Conservation (phyloP, 805 yeast species). For the Kuraishia piskuri region DNA sequence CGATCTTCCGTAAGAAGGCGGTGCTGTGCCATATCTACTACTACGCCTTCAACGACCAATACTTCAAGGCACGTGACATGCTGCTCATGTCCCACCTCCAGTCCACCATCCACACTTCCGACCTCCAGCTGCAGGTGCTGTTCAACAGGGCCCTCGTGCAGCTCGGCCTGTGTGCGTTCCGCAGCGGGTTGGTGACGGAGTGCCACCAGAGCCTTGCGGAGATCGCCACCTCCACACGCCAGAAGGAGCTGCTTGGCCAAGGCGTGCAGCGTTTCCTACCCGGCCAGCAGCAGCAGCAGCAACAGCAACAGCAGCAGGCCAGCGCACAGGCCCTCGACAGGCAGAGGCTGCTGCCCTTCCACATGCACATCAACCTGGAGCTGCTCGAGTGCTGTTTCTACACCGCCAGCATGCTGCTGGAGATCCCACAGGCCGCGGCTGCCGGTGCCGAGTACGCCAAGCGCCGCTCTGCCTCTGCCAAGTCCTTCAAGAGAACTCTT, state of each 20-base stretch:
- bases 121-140: conserved; percentile 78
- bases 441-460: conserved; percentile 51
- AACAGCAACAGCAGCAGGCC: conserved; percentile 20
- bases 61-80: conserved; percentile 80
- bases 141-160: conserved; percentile 95
- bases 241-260: conserved; percentile 91
- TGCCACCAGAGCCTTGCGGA: conserved; percentile 83
- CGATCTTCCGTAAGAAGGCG: conserved; percentile 72
- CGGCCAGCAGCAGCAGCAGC: conserved; percentile 4
- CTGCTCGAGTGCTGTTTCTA: conserved; percentile 88
- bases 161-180: conserved; percentile 92
- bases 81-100: conserved; percentile 81
- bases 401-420: conserved; percentile 82
- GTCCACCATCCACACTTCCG: conserved; percentile 75
- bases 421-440: conserved; percentile 85
- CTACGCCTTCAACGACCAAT: conserved; percentile 82
- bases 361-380: conserved; percentile 95
- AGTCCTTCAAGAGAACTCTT: conserved; percentile 83
- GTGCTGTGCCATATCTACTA: conserved; percentile 81
- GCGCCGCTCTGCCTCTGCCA: conserved; percentile 37
- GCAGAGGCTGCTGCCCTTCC: conserved; percentile 90
- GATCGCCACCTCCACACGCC: conserved; percentile 75
- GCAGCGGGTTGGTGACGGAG: conserved; percentile 78
- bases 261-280: conserved; percentile 68
- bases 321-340: conserved; percentile 41